These are phyloP conservation scores for Spiraea crenata DNA, from an alignment of 331 rosid genomes.

Conservation along the genomic window DNA sequence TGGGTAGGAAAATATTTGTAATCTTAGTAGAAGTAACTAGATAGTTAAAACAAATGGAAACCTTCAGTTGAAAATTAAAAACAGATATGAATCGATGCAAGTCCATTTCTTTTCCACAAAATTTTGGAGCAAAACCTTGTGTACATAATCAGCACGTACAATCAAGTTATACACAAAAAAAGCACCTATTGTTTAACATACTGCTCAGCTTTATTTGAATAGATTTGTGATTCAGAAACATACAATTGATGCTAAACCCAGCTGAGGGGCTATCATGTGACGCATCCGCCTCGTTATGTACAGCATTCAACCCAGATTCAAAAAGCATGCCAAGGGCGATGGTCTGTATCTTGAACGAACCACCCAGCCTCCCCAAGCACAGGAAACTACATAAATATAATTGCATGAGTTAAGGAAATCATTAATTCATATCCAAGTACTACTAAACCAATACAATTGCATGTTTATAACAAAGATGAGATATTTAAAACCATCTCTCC, in stretches of 20 bases:
- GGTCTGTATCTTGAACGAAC: background rate
- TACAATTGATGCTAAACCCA: constrained; percentile 38
- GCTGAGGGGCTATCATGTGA: constrained; percentile 22
- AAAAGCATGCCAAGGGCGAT: background rate
- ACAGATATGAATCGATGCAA: background rate
- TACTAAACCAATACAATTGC: background rate
- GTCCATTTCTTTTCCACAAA: background rate
- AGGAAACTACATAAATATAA: constrained; percentile 6
- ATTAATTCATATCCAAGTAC: background rate
- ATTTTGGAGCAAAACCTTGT: background rate
- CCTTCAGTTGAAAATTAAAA: background rate
- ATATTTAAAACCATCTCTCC: background rate
- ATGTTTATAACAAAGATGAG: background rate
- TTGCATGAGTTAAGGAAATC: background rate
- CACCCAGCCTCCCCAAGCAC: constrained; percentile 15
- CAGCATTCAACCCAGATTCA: constrained; percentile 24
- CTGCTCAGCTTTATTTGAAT: background rate
- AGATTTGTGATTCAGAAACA: constrained; percentile 27
- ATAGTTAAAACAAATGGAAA: background rate
- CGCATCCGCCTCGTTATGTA: background rate
- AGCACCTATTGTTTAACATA: background rate
- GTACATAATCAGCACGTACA: background rate
- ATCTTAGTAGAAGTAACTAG: background rate
- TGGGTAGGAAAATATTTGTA: background rate
- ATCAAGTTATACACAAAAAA: background rate